Base-by-base conservation (phyloP, 169 alveolate genomes). In the Eimeria mitis region DNA sequence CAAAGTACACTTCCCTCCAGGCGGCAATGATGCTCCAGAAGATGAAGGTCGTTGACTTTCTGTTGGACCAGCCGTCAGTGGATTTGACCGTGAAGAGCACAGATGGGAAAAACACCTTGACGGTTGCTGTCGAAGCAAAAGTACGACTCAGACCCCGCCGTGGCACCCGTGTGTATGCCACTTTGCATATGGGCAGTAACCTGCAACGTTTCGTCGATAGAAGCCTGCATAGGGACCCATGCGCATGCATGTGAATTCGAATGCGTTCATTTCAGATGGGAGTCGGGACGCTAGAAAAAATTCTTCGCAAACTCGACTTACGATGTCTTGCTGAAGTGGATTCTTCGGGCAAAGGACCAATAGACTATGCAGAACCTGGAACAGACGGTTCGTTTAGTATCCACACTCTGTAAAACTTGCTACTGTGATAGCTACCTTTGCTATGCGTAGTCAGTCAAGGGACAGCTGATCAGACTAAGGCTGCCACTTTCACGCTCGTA, bases 21-120 rank as follows among this genome's bases (percentile, higher is more conserved):
- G 96, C 96, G 11, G 96, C 96, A 54, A 94, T 94, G 96, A 56
- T 94, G 65, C 94, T 94, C 34, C 63, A 81, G 87, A 94, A 94
- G 89, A 68, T 83, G 96, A 81, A 94, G 68, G 94, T 94, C 28
- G 96, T 94, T 1, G 81, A 94, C 88, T 94, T 76, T 52, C 94
- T 94, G 31, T 59, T 70, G 40, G 89, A 89, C 14, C 96, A 94
- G 63, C 96, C 96, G 4, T 59, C 96, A 14, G 78, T 94, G n/a
- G 96, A 94, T 61, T 25, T 94, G 49, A 37, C 96, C 37, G 96
- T 94, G 83, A 94, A 94, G 84, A 44, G 88, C 89, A 83, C 89
- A 31, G 96, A 94, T 37, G 81, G 89, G 79, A 65, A 71, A 49
- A 54, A 79, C 68, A 94, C 96, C 1, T 13, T 94, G 28, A 94